Evolutionary conservation across 768 basidiomycete genomes (phyloP).

Genomic region (Lactarius tabidus): DNA sequence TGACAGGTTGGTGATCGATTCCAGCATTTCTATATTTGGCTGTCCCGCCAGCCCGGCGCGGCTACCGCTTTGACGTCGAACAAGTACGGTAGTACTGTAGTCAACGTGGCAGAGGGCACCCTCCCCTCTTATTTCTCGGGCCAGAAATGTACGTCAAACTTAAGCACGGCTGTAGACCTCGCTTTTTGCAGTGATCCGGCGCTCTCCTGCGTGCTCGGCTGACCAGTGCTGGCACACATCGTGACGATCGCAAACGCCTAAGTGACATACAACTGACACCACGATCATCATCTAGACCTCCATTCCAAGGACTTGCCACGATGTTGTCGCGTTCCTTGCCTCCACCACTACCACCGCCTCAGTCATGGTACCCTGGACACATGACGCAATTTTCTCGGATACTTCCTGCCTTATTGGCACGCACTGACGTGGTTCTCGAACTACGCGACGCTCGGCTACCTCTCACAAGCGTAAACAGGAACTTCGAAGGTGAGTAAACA

Average conservation of each 20-base stretch:
- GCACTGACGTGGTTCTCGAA: constrained; percentile 90
- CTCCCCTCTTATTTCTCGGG: neutral
- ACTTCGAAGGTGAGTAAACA: constrained; percentile 66
- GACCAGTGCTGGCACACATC: constrained; percentile 7
- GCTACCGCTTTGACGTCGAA: neutral
- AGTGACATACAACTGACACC: constrained; percentile 14
- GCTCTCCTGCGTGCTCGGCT: neutral
- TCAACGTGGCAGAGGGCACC: constrained; percentile 9
- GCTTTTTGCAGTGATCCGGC: constrained; percentile 1
- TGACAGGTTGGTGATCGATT: constrained; percentile 13
- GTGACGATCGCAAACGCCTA: constrained; percentile 13
- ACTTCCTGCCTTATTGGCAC: constrained; percentile 70
- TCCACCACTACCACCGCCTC: constrained; percentile 60
- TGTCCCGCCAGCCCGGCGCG: constrained; percentile 14
- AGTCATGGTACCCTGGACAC: constrained; percentile 96
- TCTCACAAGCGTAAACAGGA: constrained; percentile 88
- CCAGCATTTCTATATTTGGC: neutral
- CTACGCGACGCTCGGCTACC: constrained; percentile 91
- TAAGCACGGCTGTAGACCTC: neutral
- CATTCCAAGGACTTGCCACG: constrained; percentile 9
- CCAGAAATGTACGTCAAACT: constrained; percentile 21
- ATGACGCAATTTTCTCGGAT: constrained; percentile 84
- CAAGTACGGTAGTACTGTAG: no score
- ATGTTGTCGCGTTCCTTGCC: constrained; percentile 38
- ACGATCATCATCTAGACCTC: constrained; percentile 2